Conservation (phyloP, 208 protist species). For the Acanthamoeba polyphaga region DNA sequence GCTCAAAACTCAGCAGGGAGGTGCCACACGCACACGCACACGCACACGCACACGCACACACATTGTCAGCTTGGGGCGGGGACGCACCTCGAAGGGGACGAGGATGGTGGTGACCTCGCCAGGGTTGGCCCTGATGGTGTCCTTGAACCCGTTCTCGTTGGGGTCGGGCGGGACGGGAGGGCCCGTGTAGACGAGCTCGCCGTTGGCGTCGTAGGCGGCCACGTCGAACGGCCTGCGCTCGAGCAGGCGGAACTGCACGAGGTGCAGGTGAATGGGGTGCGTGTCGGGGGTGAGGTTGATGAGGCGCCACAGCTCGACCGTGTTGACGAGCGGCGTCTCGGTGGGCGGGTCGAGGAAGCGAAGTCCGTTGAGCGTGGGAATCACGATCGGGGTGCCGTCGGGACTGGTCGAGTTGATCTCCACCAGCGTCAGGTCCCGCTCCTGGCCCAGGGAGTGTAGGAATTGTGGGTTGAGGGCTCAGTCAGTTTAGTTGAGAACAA, state of each 20-base stretch:
- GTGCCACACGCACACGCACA: no score
- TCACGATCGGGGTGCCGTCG: not conserved
- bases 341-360: not conserved
- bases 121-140: not conserved
- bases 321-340: not conserved
- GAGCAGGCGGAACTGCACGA: constrained; percentile 31
- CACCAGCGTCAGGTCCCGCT: no score
- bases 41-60: no score
- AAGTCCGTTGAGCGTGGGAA: not conserved
- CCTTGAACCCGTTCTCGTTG: constrained; percentile 46
- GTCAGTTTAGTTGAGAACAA: no score
- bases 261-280: constrained; percentile 56
- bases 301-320: constrained; percentile 34
- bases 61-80: not conserved
- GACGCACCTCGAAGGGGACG: not conserved
- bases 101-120: constrained; percentile 20
- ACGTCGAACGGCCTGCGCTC: constrained; percentile 14
- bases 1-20: no score
- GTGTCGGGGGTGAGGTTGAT: constrained; percentile 38
- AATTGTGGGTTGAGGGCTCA: no score
- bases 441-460: no score
- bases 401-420: not conserved
- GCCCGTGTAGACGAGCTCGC: not conserved
- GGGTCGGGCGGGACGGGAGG: not conserved
- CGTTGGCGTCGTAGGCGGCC: not conserved